Base-by-base conservation (phyloP, 257 asterid species). In the Nicotiana knightiana region DNA sequence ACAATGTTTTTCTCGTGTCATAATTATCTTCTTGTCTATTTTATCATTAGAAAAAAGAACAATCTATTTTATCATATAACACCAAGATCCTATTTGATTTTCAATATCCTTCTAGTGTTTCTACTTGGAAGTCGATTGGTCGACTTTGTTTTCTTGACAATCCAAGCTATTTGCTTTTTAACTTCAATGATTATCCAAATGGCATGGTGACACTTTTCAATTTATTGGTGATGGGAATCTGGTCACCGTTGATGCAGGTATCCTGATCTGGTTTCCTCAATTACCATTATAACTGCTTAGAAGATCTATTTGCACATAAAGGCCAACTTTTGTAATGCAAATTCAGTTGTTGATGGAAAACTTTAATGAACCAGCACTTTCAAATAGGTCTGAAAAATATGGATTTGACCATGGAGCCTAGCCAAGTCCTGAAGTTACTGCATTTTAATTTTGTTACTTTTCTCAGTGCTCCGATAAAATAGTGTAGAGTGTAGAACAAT, bases 231-330 rank as follows among this genome's bases (percentile, higher is more conserved):
- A 85, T 93, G 99, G 99, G 99, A 81, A 92, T 89, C 86, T 95
- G 99, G 98, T 97, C 93, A 87, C 85, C 51, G 4, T 93, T 98
- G 99, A 93, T 95, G 97, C 91, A 93, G 98, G 99, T 93, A 92
- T 39, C n/a, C 8, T 79, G 30, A 46, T 51, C 51, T 86, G 37
- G 32, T 21, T 46, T 58, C 55, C 55, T 32, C 62, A n/a, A 43
- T 46, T 18, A 17, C 37, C 26, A 24, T 73, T 46, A 70, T 43
- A 15, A 15, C 24, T 55, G 61, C 61, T 55, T 55, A 55, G 61
- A 55, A 55, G 2, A 15, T 16, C 21, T 55, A 55, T 55, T 55
- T 55, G 8, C 61, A 5, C 21, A 15, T 55, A 55, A 15, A 18
- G 24, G 61, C n/a, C n/a, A 55, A 4, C 61, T 5, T 48, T 55